These are phyloP conservation scores for Pythium coloratum DNA, from an alignment of 352 stramenopile genomes.

Conservation along the genomic window DNA sequence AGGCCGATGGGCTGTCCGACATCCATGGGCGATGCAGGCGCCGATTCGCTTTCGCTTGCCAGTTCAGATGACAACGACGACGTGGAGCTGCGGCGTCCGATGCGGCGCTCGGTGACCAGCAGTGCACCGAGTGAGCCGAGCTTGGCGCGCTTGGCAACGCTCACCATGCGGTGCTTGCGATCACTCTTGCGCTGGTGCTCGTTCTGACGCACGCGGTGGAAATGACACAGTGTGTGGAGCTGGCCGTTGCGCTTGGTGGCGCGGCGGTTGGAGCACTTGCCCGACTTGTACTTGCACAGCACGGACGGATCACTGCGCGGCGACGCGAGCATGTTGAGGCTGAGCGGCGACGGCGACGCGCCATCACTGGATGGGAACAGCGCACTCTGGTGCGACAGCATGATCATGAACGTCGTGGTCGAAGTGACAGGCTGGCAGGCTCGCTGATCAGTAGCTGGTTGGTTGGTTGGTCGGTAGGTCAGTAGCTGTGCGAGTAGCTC, in stretches of 20 bases:
- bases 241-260: constrained; percentile 85
- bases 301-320: constrained; percentile 48
- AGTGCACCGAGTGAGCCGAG: constrained; percentile 62
- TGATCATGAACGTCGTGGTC: constrained; percentile 2
- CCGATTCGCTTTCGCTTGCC: constrained; percentile 33
- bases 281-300: constrained; percentile 87
- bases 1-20: constrained; percentile 14
- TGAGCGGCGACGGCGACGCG: constrained; percentile 4
- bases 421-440: not conserved
- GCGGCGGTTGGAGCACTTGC: constrained; percentile 80
- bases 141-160: constrained; percentile 70
- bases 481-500: not conserved
- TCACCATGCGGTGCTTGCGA: constrained; percentile 84
- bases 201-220: constrained; percentile 83
- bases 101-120: constrained; percentile 29
- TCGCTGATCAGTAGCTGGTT: not conserved
- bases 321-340: constrained; percentile 33
- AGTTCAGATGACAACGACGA: constrained; percentile 35
- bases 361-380: constrained; percentile 15
- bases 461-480: not conserved
- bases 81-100: constrained; percentile 26
- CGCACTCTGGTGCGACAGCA: constrained; percentile 15
- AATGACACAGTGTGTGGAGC: constrained; percentile 83
- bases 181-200: constrained; percentile 88
- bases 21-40: constrained; percentile 42